These are phyloP conservation scores for Cinnamomum micranthum DNA, from an alignment of 164 flowering plant species.

Conservation along the genomic window DNA sequence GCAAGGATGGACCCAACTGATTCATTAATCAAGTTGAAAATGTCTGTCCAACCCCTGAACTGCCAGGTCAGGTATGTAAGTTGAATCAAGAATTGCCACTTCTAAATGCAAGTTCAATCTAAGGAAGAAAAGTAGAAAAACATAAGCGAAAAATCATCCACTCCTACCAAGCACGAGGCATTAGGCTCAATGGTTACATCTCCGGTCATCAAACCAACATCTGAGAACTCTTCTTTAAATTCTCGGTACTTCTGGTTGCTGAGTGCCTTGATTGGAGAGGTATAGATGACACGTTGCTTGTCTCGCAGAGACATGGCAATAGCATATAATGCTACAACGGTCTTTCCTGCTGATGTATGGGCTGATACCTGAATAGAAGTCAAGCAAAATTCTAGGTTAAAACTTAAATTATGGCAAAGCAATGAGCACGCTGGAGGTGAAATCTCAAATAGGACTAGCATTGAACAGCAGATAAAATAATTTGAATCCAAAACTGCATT, in stretches of 20 bases:
- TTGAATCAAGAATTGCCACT: too few species aligned
- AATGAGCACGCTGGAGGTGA: background rate
- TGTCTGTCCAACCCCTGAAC: too few species aligned
- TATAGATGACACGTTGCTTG: slow-evolving; percentile 87
- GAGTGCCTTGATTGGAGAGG: slow-evolving; percentile 97
- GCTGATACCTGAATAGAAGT: slow-evolving; percentile 74
- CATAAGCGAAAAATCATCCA: background rate
- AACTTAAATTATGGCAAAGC: background rate
- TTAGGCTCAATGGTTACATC: slow-evolving; percentile 97
- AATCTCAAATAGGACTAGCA: background rate
- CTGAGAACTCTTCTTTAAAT: slow-evolving; percentile 92
- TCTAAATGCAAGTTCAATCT: background rate
- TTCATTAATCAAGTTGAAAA: too few species aligned
- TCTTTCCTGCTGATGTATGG: slow-evolving; percentile 98
- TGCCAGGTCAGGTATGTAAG: too few species aligned
- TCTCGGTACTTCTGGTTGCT: slow-evolving; percentile 96
- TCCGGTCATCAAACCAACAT: slow-evolving; percentile 99
- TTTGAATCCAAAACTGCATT: too few species aligned
- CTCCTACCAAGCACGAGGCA: slow-evolving; percentile 90
- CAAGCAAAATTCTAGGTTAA: background rate
- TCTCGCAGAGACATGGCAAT: slow-evolving; percentile 90
- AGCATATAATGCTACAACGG: slow-evolving; percentile 91
- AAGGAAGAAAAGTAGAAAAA: background rate
- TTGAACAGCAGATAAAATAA: background rate
- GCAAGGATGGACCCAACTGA: too few species aligned